phyloP scores from a whole-genome alignment of 768 basidiomycete genomes.

The Suillus subalutaceus region DNA sequence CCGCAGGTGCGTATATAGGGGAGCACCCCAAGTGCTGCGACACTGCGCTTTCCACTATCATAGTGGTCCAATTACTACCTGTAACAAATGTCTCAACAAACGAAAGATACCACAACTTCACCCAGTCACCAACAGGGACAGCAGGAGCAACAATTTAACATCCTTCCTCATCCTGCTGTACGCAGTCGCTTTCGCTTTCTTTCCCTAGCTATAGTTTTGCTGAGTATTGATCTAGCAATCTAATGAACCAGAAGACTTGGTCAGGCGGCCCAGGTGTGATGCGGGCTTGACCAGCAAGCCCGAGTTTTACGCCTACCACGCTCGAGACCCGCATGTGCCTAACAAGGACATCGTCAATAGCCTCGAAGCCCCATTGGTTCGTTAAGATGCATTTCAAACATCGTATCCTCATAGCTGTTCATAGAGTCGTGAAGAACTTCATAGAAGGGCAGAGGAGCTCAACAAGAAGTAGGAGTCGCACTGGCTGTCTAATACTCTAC shows the following conservation, averaged over 20 bases:
- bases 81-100: slow-evolving; percentile 6
- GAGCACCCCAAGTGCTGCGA: neutral
- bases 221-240: slow-evolving; percentile 44
- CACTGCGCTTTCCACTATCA: neutral
- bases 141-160: slow-evolving; percentile 49
- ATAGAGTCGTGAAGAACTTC: slow-evolving; percentile 56
- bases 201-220: neutral
- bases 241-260: slow-evolving; percentile 60
- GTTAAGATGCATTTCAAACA: slow-evolving; percentile 16
- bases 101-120: neutral
- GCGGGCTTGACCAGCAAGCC: slow-evolving; percentile 43
- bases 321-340: slow-evolving; percentile 55
- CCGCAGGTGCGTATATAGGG: slow-evolving; percentile 3
- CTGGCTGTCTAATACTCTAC: neutral
- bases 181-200: slow-evolving; percentile 17
- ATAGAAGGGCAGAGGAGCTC: slow-evolving; percentile 47
- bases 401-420: neutral
- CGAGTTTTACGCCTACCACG: slow-evolving; percentile 47
- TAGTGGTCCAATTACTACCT: neutral
- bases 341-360: slow-evolving; percentile 45
- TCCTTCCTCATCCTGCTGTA: slow-evolving; percentile 67
- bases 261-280: slow-evolving; percentile 35
- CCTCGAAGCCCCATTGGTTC: slow-evolving; percentile 52
- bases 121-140: slow-evolving; percentile 6
- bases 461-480: slow-evolving; percentile 35